Evolutionary conservation across 139 green algal species (phyloP).

Genomic region (Chlorella vulgaris): DNA sequence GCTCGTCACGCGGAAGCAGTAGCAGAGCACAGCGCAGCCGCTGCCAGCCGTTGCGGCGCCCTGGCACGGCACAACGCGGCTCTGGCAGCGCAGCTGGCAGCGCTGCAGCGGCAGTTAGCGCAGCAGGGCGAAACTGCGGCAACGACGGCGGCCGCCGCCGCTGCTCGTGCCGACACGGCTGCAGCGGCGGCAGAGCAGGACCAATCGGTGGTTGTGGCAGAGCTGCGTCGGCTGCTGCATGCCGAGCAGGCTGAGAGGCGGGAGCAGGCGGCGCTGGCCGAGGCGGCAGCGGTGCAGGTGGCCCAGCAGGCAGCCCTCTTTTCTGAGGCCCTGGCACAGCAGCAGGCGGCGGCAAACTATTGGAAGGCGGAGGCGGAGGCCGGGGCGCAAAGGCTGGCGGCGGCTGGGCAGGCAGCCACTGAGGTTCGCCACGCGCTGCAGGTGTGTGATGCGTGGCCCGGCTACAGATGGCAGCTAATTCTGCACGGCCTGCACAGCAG

Average conservation of each 20-base stretch:
- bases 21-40: not conserved
- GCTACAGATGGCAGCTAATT: not conserved
- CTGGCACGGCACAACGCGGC: not conserved
- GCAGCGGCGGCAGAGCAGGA: not conserved
- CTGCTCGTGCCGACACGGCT: not conserved
- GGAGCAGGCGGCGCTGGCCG: not conserved
- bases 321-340: conserved; percentile 29
- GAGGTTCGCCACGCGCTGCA: conserved; percentile 12
- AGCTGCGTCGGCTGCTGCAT: conserved; percentile 19
- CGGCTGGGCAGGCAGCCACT: not conserved
- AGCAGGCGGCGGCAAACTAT: conserved; percentile 11
- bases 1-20: not conserved
- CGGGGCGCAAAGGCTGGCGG: not conserved
- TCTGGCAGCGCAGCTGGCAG: not conserved
- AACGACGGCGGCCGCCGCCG: not conserved
- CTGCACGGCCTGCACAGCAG: not conserved
- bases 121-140: not conserved
- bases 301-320: conserved; percentile 13
- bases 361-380: not conserved
- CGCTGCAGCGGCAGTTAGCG: not conserved
- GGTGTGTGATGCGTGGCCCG: not conserved
- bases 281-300: conserved; percentile 1
- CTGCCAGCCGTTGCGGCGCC: not conserved
- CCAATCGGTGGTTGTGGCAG: not conserved
- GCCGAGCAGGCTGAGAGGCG: not conserved